Conservation (phyloP, 192 early-diverging fungal species). For the Dissophora ornata region DNA sequence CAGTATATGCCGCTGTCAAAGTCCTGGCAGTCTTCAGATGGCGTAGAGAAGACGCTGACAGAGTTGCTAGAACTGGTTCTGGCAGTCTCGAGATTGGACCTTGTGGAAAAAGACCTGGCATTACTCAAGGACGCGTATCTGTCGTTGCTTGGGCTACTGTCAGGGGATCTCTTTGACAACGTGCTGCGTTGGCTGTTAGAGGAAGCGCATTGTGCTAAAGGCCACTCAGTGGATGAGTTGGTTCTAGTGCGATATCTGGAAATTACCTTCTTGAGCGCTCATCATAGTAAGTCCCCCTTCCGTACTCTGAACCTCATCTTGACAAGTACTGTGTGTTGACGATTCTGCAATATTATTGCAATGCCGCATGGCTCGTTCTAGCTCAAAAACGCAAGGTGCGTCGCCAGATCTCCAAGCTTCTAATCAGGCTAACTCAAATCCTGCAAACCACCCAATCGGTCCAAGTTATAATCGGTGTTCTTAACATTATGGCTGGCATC, state of each 20-base stretch:
- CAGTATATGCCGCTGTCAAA: constrained; percentile 28
- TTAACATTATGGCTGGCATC: constrained; percentile 55
- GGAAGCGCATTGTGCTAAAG: neutral
- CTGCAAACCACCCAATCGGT: constrained; percentile 52
- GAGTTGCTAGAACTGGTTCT: constrained; percentile 20
- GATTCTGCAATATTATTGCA: neutral
- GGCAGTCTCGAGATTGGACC: constrained; percentile 12
- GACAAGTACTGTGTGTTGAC: too few relatives aligned
- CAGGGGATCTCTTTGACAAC: constrained; percentile 28
- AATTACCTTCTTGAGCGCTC: constrained; percentile 22
- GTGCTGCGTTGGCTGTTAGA: constrained; percentile 39
- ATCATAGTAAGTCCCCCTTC: constrained; percentile 25
- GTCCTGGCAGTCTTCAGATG: constrained; percentile 1
- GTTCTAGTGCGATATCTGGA: constrained; percentile 36
- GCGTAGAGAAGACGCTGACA: constrained; percentile 4
- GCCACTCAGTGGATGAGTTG: constrained; percentile 6
- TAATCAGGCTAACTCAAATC: constrained; percentile 53
- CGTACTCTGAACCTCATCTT: too few relatives aligned
- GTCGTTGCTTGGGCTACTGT: constrained; percentile 18
- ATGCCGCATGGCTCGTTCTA: neutral
- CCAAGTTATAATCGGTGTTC: constrained; percentile 31
- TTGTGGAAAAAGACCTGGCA: constrained; percentile 8
- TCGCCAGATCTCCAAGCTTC: constrained; percentile 45
- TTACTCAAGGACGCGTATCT: constrained; percentile 29
- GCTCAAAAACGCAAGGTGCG: constrained; percentile 56